These are phyloP conservation scores for Scutellaria barbata DNA, from an alignment of 257 asterid species.

Conservation along the genomic window DNA sequence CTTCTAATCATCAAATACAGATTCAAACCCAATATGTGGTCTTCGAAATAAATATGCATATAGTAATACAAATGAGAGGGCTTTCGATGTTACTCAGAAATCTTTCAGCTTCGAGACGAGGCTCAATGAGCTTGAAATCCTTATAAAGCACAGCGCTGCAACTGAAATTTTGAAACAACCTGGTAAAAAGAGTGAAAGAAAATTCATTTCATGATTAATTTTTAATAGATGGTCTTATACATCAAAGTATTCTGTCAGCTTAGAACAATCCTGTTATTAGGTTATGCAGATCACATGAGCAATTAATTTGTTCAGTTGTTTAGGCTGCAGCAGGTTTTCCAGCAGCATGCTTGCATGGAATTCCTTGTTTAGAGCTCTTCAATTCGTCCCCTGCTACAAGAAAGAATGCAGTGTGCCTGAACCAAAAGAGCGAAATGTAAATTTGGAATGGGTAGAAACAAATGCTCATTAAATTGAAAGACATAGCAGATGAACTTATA, in stretches of 20 bases:
- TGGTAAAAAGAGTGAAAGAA: not conserved
- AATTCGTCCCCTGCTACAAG: conserved; percentile 92
- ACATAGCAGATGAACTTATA: conserved; percentile 33
- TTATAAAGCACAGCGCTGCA: not conserved
- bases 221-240: conserved; percentile 10
- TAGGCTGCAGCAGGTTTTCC: conserved; percentile 49
- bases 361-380: conserved; percentile 62
- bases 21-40: too few relatives aligned
- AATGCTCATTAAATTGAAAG: not conserved
- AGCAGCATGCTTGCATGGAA: conserved; percentile 66
- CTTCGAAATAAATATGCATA: too few relatives aligned
- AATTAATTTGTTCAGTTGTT: conserved; percentile 24
- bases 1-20: too few relatives aligned
- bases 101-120: too few relatives aligned
- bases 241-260: conserved; percentile 17
- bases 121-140: too few relatives aligned
- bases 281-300: conserved; percentile 3
- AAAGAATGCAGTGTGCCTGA: conserved; percentile 94
- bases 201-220: conserved; percentile 16
- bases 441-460: not conserved
- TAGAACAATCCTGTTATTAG: conserved; percentile 14
- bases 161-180: not conserved
- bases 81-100: too few relatives aligned
- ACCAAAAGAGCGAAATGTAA: not conserved
- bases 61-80: too few relatives aligned